These are phyloP conservation scores for Trichoderma sp. DNA, from an alignment of 2,329 filamentous ascomycete species.

Conservation along the genomic window DNA sequence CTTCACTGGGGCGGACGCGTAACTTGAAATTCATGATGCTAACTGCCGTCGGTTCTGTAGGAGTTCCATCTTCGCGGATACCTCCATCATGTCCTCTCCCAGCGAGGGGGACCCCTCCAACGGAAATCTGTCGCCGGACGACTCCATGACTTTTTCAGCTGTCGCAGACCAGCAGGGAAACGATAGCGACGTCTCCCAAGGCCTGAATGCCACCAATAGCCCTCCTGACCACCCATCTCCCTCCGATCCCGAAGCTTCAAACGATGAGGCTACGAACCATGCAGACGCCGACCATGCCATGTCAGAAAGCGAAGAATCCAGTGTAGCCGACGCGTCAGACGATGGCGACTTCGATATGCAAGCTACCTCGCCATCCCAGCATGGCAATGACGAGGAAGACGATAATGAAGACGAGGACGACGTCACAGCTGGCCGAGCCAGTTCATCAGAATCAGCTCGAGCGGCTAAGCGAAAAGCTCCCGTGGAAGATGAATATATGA, in stretches of 20 bases:
- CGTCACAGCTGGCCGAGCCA: constrained; percentile 49
- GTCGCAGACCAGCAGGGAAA: constrained; percentile 35
- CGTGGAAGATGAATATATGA: constrained; percentile 74
- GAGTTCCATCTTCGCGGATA: constrained; percentile 58
- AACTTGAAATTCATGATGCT: constrained; percentile 28
- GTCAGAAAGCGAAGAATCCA: constrained; percentile 48
- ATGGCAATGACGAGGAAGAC: constrained; percentile 40
- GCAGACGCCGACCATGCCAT: constrained; percentile 39
- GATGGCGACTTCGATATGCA: constrained; percentile 77
- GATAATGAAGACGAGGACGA: constrained; percentile 43
- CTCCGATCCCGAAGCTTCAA: constrained; percentile 40
- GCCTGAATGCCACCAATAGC: constrained; percentile 65
- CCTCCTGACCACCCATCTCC: constrained; percentile 47
- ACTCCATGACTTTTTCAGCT: constrained; percentile 40
- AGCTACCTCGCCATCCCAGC: constrained; percentile 48
- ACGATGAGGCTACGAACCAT: constrained; percentile 42
- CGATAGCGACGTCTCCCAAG: constrained; percentile 62
- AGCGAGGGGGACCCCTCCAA: constrained; percentile 62
- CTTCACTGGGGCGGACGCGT: constrained; percentile 24
- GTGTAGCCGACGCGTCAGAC: constrained; percentile 56
- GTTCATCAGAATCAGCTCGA: constrained; percentile 68
- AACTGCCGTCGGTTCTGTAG: constrained; percentile 35
- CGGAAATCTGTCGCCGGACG: constrained; percentile 59
- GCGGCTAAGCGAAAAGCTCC: constrained; percentile 70
- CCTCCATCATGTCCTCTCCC: constrained; percentile 62